These are phyloP conservation scores for Chondrus crispus DNA, from an alignment of 23 red algal genomes.

Conservation along the genomic window DNA sequence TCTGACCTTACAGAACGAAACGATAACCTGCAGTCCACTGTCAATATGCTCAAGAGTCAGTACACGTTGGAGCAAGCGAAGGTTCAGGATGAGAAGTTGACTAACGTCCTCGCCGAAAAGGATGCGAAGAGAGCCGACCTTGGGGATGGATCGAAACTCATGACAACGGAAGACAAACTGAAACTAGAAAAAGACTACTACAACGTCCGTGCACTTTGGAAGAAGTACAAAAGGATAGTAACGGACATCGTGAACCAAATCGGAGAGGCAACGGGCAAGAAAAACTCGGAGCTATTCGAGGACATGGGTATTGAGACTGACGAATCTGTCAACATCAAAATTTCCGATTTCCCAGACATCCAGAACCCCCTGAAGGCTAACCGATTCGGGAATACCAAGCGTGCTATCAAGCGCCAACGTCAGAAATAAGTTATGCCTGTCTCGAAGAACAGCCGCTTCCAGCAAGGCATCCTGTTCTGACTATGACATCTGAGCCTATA, in stretches of 20 bases:
- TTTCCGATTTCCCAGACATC: slow-evolving; percentile 62
- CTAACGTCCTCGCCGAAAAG: slow-evolving; percentile 23
- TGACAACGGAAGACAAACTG: slow-evolving; percentile 61
- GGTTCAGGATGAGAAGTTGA: slow-evolving; percentile 10
- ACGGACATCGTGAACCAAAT: slow-evolving; percentile 71
- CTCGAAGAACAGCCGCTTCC: neutral
- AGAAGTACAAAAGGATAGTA: slow-evolving; percentile 65
- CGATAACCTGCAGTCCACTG: neutral
- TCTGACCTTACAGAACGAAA: neutral
- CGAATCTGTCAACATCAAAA: slow-evolving; percentile 53
- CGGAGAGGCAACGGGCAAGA: slow-evolving; percentile 75
- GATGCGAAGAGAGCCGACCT: slow-evolving; percentile 38
- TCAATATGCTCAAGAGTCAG: neutral
- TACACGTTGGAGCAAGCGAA: slow-evolving; percentile 48
- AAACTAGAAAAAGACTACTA: slow-evolving; percentile 60
- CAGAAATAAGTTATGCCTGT: neutral
- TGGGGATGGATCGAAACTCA: slow-evolving; percentile 49
- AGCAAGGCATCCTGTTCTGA: neutral
- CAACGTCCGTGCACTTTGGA: slow-evolving; percentile 53
- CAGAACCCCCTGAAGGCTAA: slow-evolving; percentile 31
- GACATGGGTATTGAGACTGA: slow-evolving; percentile 85
- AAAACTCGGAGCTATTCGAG: slow-evolving; percentile 69
- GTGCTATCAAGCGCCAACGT: neutral
- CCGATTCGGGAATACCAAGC: neutral
- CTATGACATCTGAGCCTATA: too few relatives aligned